Conservation (phyloP, 306 rosid genomes). For the Neltuma alba region DNA sequence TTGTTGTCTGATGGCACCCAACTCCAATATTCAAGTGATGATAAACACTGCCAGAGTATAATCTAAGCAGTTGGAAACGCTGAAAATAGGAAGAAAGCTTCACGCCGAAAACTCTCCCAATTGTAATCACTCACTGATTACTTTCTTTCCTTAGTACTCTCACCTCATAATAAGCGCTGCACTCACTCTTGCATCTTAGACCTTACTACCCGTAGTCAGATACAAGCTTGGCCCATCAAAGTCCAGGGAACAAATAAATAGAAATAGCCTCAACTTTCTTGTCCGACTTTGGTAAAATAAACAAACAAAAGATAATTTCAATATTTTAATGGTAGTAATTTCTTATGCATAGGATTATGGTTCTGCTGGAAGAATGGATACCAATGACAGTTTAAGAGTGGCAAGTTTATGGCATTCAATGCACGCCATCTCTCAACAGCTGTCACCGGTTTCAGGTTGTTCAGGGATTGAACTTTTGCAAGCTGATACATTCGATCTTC, state of each 20-base stretch:
- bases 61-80: not conserved
- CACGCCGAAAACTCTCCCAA: not conserved
- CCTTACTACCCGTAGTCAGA: not conserved
- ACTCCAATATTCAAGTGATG: not conserved
- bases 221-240: not conserved
- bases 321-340: constrained; percentile 2
- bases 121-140: not conserved
- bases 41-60: not conserved
- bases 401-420: constrained; percentile 98
- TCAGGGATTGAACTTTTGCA: constrained; percentile 87
- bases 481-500: constrained; percentile 93
- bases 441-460: constrained; percentile 79
- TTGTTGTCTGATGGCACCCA: not conserved
- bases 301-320: not conserved
- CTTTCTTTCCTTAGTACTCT: not conserved
- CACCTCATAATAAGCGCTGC: not conserved
- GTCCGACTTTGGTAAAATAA: not conserved
- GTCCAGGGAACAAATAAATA: not conserved
- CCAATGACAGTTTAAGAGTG: constrained; percentile 90
- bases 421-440: constrained; percentile 96
- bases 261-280: not conserved
- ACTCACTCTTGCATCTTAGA: not conserved
- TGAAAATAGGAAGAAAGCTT: not conserved
- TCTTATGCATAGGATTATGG: constrained; percentile 67
- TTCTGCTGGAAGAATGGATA: constrained; percentile 88